These are phyloP conservation scores for Schrenkiella parvula DNA, from an alignment of 345 rosid species.

Conservation along the genomic window DNA sequence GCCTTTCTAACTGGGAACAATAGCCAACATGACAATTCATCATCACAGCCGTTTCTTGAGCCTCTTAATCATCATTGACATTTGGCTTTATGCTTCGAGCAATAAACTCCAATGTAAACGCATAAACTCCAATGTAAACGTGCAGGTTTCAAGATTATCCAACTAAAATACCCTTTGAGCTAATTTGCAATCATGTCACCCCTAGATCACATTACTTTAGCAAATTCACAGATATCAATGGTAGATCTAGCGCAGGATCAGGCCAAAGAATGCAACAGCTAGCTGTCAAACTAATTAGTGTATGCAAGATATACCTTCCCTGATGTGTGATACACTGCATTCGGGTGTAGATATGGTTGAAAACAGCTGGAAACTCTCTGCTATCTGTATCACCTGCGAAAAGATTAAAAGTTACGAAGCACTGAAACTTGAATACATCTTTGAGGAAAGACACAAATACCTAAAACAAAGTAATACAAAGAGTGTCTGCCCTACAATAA, in stretches of 20 bases:
- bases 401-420: constrained; percentile 9
- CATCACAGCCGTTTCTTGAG: background rate
- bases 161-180: background rate
- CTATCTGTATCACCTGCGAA: constrained; percentile 72
- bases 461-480: constrained; percentile 6
- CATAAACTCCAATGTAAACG: no score
- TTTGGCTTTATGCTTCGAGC: constrained; percentile 9
- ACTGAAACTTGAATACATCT: background rate
- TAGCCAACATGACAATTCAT: constrained; percentile 11
- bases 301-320: constrained; percentile 46
- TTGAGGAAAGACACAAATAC: background rate
- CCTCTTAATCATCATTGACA: background rate
- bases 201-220: background rate
- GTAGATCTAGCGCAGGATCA: constrained; percentile 1
- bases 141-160: background rate
- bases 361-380: constrained; percentile 81
- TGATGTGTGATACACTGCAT: constrained; percentile 37
- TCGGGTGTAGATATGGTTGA: constrained; percentile 74
- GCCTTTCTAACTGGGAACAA: background rate
- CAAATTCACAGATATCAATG: background rate
- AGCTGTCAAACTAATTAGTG: constrained; percentile 1
- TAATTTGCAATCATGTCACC: constrained; percentile 7
- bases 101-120: constrained; percentile 12
- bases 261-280: constrained; percentile 1
- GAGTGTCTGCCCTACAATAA: background rate